These are phyloP conservation scores for Moesziomyces sp. DNA, from an alignment of 1,284 basidiomycete species.

Conservation along the genomic window DNA sequence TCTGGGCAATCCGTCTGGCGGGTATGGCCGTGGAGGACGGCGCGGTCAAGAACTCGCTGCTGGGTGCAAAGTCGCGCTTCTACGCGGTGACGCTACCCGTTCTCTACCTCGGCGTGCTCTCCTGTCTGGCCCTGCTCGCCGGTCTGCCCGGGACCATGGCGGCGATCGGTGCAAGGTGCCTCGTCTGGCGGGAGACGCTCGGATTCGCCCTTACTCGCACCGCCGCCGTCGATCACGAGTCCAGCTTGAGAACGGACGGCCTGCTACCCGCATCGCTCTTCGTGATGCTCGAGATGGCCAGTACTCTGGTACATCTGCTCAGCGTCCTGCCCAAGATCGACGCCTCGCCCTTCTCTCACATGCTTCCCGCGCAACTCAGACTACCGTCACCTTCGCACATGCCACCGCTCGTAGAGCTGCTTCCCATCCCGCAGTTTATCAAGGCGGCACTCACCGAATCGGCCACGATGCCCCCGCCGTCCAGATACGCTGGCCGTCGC, in stretches of 20 bases:
- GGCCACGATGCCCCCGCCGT: conserved; percentile 3
- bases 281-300: conserved; percentile 31
- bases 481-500: conserved; percentile 14
- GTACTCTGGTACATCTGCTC: conserved; percentile 27
- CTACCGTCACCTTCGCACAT: conserved; percentile 50
- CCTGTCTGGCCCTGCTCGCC: conserved; percentile 14
- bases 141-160: conserved; percentile 20
- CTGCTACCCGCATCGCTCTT: conserved; percentile 27
- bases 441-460: conserved; percentile 25
- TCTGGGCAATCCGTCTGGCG: conserved; percentile 41
- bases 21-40: conserved; percentile 49
- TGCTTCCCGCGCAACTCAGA: conserved; percentile 22
- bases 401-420: conserved; percentile 34
- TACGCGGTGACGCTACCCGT: conserved; percentile 33
- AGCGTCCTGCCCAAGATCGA: conserved; percentile 39
- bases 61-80: conserved; percentile 34
- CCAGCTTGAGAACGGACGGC: conserved; percentile 14
- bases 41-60: conserved; percentile 28
- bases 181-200: conserved; percentile 16
- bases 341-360: conserved; percentile 17
- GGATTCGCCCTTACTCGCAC: conserved; percentile 11
- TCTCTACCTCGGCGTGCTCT: conserved; percentile 31
- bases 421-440: conserved; percentile 25
- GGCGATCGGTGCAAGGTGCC: conserved; percentile 11
- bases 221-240: background rate